Evolutionary conservation across 2,329 filamentous ascomycete genomes (phyloP).

Genomic region (Fragosphaeria purpurea): DNA sequence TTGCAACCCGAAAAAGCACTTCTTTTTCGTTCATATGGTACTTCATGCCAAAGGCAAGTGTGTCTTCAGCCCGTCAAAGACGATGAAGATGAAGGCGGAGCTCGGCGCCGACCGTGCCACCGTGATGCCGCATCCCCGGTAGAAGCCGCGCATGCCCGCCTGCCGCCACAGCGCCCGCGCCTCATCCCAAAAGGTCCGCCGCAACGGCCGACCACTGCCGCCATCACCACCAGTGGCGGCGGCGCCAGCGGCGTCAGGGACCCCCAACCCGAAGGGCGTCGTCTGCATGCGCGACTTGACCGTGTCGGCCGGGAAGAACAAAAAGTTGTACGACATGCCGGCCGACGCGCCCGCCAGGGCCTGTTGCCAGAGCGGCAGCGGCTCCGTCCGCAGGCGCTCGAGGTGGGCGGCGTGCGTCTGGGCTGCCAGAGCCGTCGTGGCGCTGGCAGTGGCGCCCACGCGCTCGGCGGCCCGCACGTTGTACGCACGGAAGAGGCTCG

Average conservation of each 20-base stretch:
- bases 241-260: conserved; percentile 16
- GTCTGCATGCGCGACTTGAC: conserved; percentile 98
- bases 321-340: conserved; percentile 90
- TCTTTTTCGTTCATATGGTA: not conserved
- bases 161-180: conserved; percentile 66
- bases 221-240: not conserved
- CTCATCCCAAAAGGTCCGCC: conserved; percentile 61
- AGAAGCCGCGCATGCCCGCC: conserved; percentile 74
- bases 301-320: conserved; percentile 95
- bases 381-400: conserved; percentile 33
- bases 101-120: conserved; percentile 80
- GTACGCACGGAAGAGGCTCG: conserved; percentile 55
- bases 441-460: not conserved
- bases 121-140: conserved; percentile 91
- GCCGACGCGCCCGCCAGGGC: conserved; percentile 78
- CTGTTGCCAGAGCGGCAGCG: conserved; percentile 75
- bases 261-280: conserved; percentile 41
- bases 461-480: conserved; percentile 35
- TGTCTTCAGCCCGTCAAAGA: conserved; percentile 78
- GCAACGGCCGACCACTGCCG: conserved; percentile 13
- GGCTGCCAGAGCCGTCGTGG: not conserved
- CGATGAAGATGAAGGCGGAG: conserved; percentile 95
- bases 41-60: conserved; percentile 43
- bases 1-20: not conserved
- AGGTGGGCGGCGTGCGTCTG: conserved; percentile 33